Evolutionary conservation across 2,329 filamentous ascomycete genomes (phyloP).

Genomic region (Biscogniauxia marginata): DNA sequence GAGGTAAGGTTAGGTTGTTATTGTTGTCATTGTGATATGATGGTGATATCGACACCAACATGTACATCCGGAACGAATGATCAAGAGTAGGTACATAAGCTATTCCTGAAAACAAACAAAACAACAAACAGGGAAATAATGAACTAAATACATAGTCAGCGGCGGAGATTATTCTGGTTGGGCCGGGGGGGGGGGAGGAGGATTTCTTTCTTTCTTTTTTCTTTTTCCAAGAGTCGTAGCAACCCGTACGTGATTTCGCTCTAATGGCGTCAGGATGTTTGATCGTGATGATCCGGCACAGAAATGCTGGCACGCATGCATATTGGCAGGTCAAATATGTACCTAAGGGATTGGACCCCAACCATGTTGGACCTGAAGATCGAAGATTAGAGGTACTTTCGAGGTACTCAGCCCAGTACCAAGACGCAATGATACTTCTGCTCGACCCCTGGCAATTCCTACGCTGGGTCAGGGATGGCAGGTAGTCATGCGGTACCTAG

Average conservation of each 20-base stretch:
- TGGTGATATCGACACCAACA: too few relatives aligned
- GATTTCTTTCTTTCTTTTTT: too few relatives aligned
- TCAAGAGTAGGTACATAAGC: too few relatives aligned
- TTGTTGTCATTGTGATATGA: too few relatives aligned
- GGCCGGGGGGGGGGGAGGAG: too few relatives aligned
- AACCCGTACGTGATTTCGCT: background rate
- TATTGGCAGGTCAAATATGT: background rate
- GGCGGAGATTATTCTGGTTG: too few relatives aligned
- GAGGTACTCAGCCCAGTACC: constrained; percentile 19
- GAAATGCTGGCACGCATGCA: background rate
- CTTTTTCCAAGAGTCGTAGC: background rate
- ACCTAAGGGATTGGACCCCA: background rate
- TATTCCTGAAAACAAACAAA: too few relatives aligned
- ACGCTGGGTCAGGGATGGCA: background rate
- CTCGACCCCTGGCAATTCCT: background rate
- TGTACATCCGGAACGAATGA: too few relatives aligned
- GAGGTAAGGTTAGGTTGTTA: background rate
- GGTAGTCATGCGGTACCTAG: background rate
- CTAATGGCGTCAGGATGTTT: background rate
- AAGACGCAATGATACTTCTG: background rate
- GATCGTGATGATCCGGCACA: background rate
- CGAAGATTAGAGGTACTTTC: constrained; percentile 10
- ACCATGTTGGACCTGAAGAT: background rate
- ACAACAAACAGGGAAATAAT: too few relatives aligned
- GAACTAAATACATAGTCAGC: too few relatives aligned